Evolutionary conservation across 2,329 filamentous ascomycete genomes (phyloP).

Genomic region (Bipolaris oryzae): DNA sequence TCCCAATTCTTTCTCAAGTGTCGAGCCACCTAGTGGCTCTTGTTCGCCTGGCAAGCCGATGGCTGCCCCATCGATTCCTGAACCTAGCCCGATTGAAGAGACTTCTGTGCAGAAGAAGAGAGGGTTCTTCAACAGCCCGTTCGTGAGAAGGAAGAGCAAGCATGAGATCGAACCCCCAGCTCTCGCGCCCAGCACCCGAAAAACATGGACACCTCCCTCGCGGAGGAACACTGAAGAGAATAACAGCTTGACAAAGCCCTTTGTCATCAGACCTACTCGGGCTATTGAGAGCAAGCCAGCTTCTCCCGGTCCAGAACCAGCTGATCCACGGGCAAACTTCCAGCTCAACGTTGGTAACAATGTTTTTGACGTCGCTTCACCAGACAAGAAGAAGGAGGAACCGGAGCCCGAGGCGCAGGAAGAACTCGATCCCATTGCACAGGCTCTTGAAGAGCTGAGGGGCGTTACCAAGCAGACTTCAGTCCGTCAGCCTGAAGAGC

Average conservation of each 20-base stretch:
- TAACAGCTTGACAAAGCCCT: conserved; percentile 49
- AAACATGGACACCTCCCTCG: conserved; percentile 59
- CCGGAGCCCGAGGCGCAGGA: conserved; percentile 57
- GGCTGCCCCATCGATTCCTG: conserved; percentile 27
- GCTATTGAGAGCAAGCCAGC: conserved; percentile 39
- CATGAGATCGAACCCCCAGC: conserved; percentile 70
- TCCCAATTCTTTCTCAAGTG: conserved; percentile 85
- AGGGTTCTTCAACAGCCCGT: conserved; percentile 92
- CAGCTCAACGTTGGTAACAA: conserved; percentile 95
- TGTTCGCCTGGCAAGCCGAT: conserved; percentile 72
- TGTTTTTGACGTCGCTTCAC: conserved; percentile 87
- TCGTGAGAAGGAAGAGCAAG: conserved; percentile 84
- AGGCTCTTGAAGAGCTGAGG: conserved; percentile 90
- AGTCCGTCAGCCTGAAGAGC: conserved; percentile 75
- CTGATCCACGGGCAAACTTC: conserved; percentile 89
- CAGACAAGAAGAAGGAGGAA: conserved; percentile 62
- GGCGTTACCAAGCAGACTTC: conserved; percentile 81
- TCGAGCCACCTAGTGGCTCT: conserved; percentile 76
- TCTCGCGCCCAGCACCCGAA: conserved; percentile 52
- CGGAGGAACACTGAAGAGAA: conserved; percentile 49
- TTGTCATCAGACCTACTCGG: conserved; percentile 35
- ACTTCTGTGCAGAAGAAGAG: conserved; percentile 71
- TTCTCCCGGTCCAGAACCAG: conserved; percentile 69
- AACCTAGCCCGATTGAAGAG: conserved; percentile 37
- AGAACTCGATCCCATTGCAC: conserved; percentile 84